Evolutionary conservation across 495 filamentous ascomycete species (phyloP).

Genomic region (Tuber aestivum): DNA sequence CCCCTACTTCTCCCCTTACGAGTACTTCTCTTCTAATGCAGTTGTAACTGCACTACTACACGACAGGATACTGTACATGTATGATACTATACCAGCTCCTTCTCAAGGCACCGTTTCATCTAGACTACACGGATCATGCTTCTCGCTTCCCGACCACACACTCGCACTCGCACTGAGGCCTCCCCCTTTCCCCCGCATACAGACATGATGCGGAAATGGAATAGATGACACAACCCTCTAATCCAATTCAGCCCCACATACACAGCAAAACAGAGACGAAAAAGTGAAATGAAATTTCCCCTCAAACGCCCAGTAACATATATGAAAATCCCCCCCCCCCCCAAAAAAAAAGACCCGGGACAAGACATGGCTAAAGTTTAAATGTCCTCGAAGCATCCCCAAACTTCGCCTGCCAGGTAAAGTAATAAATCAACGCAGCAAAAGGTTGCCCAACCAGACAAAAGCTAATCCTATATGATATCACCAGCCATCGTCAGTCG

Average conservation of each 20-base stretch:
- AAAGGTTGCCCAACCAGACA: constrained; percentile 90
- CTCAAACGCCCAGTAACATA: neutral
- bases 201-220: neutral
- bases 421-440: constrained; percentile 86
- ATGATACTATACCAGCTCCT: neutral
- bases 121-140: neutral
- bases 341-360: neutral
- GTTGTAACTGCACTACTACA: neutral
- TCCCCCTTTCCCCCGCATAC: too few relatives aligned
- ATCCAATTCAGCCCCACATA: neutral
- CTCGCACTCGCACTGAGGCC: neutral
- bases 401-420: constrained; percentile 97
- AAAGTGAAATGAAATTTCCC: neutral
- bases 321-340: neutral
- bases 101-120: neutral
- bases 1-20: neutral
- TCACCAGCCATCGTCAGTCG: neutral
- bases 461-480: constrained; percentile 50
- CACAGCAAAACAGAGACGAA: neutral
- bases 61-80: neutral
- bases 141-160: neutral
- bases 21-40: neutral
- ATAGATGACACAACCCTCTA: neutral
- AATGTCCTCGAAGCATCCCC: constrained; percentile 46
- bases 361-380: neutral